Conservation (phyloP, 495 filamentous ascomycete species). For the Stereocaulon alpinum region DNA sequence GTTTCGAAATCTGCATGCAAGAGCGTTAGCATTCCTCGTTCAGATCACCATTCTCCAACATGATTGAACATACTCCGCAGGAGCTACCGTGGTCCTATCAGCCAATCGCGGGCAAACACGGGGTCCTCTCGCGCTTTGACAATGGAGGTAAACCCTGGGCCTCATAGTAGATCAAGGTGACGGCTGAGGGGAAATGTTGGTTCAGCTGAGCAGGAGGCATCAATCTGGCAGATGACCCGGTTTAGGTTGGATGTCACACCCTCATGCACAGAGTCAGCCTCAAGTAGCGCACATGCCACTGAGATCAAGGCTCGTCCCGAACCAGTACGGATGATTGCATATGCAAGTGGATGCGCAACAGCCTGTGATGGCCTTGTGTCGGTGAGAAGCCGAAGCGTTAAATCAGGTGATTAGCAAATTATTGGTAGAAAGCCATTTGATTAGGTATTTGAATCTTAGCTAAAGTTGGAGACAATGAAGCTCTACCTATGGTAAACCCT, state of each 20-base stretch:
- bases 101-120: not conserved
- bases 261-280: slow-evolving; percentile 7
- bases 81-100: not conserved
- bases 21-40: not conserved
- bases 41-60: not conserved
- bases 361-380: not conserved
- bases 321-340: slow-evolving; percentile 4
- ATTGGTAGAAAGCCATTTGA: not conserved
- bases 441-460: not conserved
- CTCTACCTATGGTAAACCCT: not conserved
- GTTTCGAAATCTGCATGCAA: slow-evolving; percentile 10
- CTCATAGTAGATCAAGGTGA: not conserved
- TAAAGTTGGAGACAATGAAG: not conserved
- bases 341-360: slow-evolving; percentile 10
- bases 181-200: not conserved
- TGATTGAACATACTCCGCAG: not conserved
- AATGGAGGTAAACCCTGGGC: not conserved
- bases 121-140: not conserved
- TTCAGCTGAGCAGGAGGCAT: not conserved
- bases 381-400: not conserved
- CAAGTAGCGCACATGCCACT: slow-evolving; percentile 8
- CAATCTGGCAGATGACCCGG: slow-evolving; percentile 12
- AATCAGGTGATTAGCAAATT: not conserved
- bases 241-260: slow-evolving; percentile 12
- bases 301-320: slow-evolving; percentile 17